These are phyloP conservation scores for Pseudocercospora fijiensis DNA, from an alignment of 2,329 filamentous ascomycete species.

Conservation along the genomic window DNA sequence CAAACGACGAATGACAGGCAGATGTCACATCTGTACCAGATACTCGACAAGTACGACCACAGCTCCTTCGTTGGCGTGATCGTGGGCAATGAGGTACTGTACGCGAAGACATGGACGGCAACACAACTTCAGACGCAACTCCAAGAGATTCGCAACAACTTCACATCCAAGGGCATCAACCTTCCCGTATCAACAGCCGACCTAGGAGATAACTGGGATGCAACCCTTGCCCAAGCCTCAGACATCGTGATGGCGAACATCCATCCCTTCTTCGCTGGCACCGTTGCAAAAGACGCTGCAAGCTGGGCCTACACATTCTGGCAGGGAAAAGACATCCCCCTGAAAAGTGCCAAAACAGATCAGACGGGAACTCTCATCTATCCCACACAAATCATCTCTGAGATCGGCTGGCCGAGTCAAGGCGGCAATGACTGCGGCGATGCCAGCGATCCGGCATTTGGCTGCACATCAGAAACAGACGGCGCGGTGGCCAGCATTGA, in stretches of 20 bases:
- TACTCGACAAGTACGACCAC: slow-evolving; percentile 65
- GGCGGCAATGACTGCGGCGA: slow-evolving; percentile 77
- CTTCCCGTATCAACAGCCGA: slow-evolving; percentile 85
- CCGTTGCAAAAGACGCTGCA: slow-evolving; percentile 65
- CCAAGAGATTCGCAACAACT: slow-evolving; percentile 66
- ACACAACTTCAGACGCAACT: slow-evolving; percentile 64
- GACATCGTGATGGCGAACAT: slow-evolving; percentile 96
- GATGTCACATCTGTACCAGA: slow-evolving; percentile 76
- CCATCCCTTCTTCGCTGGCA: slow-evolving; percentile 90
- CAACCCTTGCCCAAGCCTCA: slow-evolving; percentile 64
- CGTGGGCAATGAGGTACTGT: slow-evolving; percentile 64
- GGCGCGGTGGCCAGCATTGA: slow-evolving; percentile 75
- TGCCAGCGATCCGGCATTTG: slow-evolving; percentile 32
- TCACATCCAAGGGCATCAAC: slow-evolving; percentile 64
- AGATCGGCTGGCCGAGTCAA: slow-evolving; percentile 85
- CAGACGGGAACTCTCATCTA: slow-evolving; percentile 35
- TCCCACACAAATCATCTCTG: slow-evolving; percentile 64
- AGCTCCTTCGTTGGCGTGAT: slow-evolving; percentile 60
- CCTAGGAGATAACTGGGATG: slow-evolving; percentile 82
- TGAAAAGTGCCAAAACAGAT: slow-evolving; percentile 54
- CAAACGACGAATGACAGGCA: slow-evolving; percentile 80
- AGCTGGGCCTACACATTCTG: slow-evolving; percentile 84
- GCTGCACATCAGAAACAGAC: slow-evolving; percentile 55
- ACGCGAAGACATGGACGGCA: slow-evolving; percentile 64
- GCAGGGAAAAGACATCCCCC: slow-evolving; percentile 63